Evolutionary conservation across 2,329 filamentous ascomycete species (phyloP), one percentile per base, ranked within the genome.

Genomic region (Penicillium crustosum): DNA sequence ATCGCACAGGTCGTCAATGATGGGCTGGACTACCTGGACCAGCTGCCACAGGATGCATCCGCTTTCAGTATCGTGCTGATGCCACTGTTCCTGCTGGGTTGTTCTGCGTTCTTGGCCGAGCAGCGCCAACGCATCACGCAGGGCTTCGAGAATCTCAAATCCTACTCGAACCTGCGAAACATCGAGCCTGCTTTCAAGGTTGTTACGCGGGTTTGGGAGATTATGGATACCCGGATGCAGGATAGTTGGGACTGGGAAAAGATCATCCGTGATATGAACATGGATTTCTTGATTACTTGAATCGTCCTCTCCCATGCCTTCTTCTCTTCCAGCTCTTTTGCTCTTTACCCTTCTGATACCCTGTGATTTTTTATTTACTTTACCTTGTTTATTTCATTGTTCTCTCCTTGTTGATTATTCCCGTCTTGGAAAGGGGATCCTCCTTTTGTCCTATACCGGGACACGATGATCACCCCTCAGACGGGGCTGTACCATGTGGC

Each of bases 201-300:
- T 9, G 83, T 87, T 19, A 74, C 82, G 54, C 78, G 76, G 57
- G 77, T 87, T 21, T 87, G 84, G 84, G 76, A 79, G 57, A 74
- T 84, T 53, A 87, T 87, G 84, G 84, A 86, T 62, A 75, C 73
- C 19, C 78, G 78, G 1, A 81, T 81, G 50, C 78, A 80, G 57
- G 80, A 84, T 55, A 82, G 80, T 54, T 87, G 84, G 84, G 84
- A 87, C 68, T 87, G 83, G 83, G 84, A 87, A 71, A 81, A 75
- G 59, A 83, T 86, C 58, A 84, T 86, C 60, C 74, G 79, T 48
- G 77, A 79, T 49, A 82, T 83, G 73, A 80, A 82, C 21, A 85
- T 83, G 79, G 83, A 87, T 65, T 86, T 86, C 63, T 73, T 87
- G 63, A 81, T 85, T 60, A 86, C 84, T 61, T 86, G 70, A 78